Base-by-base conservation (phyloP, 2,329 filamentous ascomycete species). In the Talaromyces funiculosus region DNA sequence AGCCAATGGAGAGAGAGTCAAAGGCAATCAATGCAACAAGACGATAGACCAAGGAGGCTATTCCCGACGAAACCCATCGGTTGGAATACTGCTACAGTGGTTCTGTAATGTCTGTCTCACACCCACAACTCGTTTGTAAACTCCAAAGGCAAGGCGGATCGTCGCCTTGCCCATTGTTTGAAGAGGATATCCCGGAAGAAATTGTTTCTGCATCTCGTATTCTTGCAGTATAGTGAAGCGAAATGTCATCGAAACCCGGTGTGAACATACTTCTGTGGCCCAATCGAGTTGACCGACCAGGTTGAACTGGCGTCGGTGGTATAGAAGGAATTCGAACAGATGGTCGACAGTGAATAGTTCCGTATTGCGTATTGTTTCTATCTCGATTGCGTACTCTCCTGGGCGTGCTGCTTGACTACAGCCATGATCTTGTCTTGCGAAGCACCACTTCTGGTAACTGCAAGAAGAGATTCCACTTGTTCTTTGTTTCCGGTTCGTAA, bases 401-500 rank as follows among this genome's bases (percentile, higher is more conserved):
- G 33, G 20, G 16, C 31, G 35, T 53, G 42, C 45, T 53, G 45
- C 26, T 35, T 53, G n/a, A 53, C 57, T n/a, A 59, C 38, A 12
- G 22, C 43, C 35, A 59, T 14, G 24, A 59, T 53, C 45, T 59
- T 45, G 1, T 49, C 29, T 42, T 51, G 35, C 10, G 57, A 31
- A 43, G 49, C 43, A 20, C 57, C 45, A 40, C 37, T 59, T 29
- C 26, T 37, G 8, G 57, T 14, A 20, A 26, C 18, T 24, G 43
- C 57, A 5, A 53, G 35, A 29, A 59, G 47, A 20, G 45, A 12
- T 51, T 59, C 43, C 22, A 59, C 22, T 10, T 51, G 57, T 18
- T 53, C 16, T 8, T 4, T n/a, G 29, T 53, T 38, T 18, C 43
- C 57, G 10, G 33, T 59, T 42, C 57, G n/a, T 22, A 59, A 53